Base-by-base conservation (phyloP, 495 filamentous ascomycete species). In the Penicillium atrosanguineum region DNA sequence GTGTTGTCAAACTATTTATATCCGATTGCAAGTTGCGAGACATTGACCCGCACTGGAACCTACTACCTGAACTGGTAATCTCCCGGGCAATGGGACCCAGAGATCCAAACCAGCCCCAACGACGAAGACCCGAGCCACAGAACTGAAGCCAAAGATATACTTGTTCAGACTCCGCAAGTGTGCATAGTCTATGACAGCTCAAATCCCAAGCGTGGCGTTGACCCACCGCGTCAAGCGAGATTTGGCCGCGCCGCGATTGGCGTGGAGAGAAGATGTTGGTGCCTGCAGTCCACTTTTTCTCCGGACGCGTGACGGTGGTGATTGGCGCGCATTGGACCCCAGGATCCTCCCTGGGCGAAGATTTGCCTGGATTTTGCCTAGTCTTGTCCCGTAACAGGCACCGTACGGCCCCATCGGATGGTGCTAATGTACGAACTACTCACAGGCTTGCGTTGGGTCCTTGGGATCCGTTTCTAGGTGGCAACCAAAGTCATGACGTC, bases 401-500 rank as follows among this genome's bases (percentile, higher is more conserved):
- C 52, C 46, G 45, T 46, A 56, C 48, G 53, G 56, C 55, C 45
- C 49, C 44, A 43, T 50, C 46, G 50, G 50, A 31, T 55, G 31
- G 31, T 56, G 48, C 31, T 45, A 38, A 12, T 12, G 41, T 26
- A 62, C 59, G 57, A 61, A 64, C 48, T 56, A 25, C 50, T 57
- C 18, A 40, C 7, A 20, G 45, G 45, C 42, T 34, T 14, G 31
- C 42, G 7, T 26, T 6, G 11, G 46, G 15, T 21, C 5, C 20
- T 48, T 39, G 21, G 20, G 46, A 21, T 41, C 45, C 47, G 58
- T 60, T 38, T 55, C 46, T 43, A 36, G 48, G 54, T 61, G 60
- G 62, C 57, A 66, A 63, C 39, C 18, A 26, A 46, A 64, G 56
- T 67, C 63, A 61, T 69, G 67, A 69, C 67, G 67, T 65, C 52